Evolutionary conservation across 768 basidiomycete species (phyloP), one percentile per base, ranked within the genome.

Genomic region (Mycena kentingensis): DNA sequence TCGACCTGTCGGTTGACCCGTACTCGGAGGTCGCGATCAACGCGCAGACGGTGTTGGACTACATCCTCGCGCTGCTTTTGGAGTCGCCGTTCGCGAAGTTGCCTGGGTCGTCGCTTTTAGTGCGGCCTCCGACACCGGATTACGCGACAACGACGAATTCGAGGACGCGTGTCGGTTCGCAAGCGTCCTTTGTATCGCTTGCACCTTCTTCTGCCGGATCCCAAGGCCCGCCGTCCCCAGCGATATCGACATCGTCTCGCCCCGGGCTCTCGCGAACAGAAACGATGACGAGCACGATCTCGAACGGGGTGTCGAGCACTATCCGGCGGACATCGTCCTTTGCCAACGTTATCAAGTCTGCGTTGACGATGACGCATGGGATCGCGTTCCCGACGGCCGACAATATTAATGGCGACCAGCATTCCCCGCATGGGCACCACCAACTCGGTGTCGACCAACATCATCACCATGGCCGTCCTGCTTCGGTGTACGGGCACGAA

Each of bases 1-100:
- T 97, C 53, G 95, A 98, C 66, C 79, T 98, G 10, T 92, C 94
- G 0, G 87, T 88, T 10, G 97, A 98, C 63, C 90, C 96, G 0
- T 93, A 96, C 63, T 83, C 87, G 41, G 94, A 98, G 67, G 94
- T 98, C 13, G 89, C 93, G 0, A 84, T 89, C 7, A 84, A 91
- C 63, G 95, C 95, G 1, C 89, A 90, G 63, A 94, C 91, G 0
- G 84, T 96, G 24, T 80, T 93, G 26, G 97, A 99, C 70, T 97
- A 96, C 65, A 81, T 97, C 60, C 85, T 90, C 72, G 93, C 93
- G 2, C 79, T 94, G 4, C 81, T 98, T 12, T 74, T 96, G 11
- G 93, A 95, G 63, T 93, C 91, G 2, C 91, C 93, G 0, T 96
- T 96, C 66, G 83, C 83, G 6, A 75, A 83, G 21, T 78, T 95